These are phyloP conservation scores for Puccinia polysora DNA, from an alignment of 1,284 basidiomycete genomes.

Conservation along the genomic window DNA sequence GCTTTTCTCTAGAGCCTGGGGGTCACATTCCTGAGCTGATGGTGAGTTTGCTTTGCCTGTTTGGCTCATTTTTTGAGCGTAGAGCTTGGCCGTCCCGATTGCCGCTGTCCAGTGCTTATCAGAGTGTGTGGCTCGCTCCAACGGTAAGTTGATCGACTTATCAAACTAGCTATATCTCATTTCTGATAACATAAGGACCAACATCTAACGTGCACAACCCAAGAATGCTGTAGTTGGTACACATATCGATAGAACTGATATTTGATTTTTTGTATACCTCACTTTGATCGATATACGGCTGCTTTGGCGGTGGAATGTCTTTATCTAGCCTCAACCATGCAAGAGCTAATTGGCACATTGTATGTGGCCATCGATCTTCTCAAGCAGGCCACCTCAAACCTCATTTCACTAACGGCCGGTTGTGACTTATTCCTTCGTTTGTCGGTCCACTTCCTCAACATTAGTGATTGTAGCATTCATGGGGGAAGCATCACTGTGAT, in stretches of 20 bases:
- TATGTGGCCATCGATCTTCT: conserved; percentile 68
- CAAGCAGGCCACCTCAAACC: conserved; percentile 65
- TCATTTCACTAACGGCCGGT: conserved; percentile 80
- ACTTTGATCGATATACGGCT: too few relatives aligned
- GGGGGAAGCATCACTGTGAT: conserved; percentile 1
- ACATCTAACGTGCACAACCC: too few relatives aligned
- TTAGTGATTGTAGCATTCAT: conserved; percentile 62
- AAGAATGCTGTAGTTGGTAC: too few relatives aligned
- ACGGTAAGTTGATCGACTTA: too few relatives aligned
- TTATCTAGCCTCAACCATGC: conserved; percentile 85
- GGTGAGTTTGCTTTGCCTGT: not conserved
- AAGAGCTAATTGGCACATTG: conserved; percentile 77
- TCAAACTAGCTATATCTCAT: too few relatives aligned
- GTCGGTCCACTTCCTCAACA: conserved; percentile 75
- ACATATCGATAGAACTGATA: too few relatives aligned
- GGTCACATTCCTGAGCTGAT: not conserved
- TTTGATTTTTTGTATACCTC: too few relatives aligned
- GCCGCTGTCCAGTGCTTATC: conserved; percentile 8
- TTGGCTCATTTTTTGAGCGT: not conserved
- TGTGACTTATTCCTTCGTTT: conserved; percentile 84
- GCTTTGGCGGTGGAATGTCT: too few relatives aligned
- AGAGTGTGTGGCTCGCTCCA: conserved; percentile 17
- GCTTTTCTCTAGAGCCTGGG: not conserved
- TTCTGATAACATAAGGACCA: too few relatives aligned
- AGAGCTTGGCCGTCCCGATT: conserved; percentile 22